phyloP scores from a whole-genome alignment of 2,329 filamentous ascomycete genomes.

The Myriosclerotinia curreyana region DNA sequence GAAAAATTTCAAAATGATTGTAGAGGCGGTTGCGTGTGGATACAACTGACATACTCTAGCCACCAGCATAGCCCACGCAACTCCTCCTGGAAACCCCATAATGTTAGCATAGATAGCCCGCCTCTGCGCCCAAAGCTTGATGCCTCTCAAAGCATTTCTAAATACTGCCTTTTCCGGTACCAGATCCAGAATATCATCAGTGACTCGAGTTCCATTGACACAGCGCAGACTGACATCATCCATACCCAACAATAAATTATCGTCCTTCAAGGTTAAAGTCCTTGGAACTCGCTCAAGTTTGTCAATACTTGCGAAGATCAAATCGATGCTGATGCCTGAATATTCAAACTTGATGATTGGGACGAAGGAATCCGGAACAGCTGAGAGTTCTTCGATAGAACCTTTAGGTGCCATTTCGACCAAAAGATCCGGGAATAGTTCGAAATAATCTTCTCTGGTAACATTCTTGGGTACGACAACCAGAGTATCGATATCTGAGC shows the following conservation, averaged over 20 bases:
- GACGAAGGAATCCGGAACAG: slow-evolving; percentile 86
- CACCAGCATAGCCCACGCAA: slow-evolving; percentile 97
- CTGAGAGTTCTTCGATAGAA: slow-evolving; percentile 79
- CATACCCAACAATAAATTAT: slow-evolving; percentile 77
- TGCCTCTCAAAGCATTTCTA: slow-evolving; percentile 79
- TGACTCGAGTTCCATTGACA: slow-evolving; percentile 91
- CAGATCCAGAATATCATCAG: slow-evolving; percentile 82
- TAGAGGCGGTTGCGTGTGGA: slow-evolving; percentile 83
- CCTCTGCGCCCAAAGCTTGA: slow-evolving; percentile 94
- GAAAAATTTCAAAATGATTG: slow-evolving; percentile 93
- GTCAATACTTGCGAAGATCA: slow-evolving; percentile 79
- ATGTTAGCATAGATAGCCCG: slow-evolving; percentile 95
- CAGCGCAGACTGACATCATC: slow-evolving; percentile 85
- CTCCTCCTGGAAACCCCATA: slow-evolving; percentile 92
- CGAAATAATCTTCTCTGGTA: slow-evolving; percentile 85
- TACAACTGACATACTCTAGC: slow-evolving; percentile 95
- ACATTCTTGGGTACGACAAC: slow-evolving; percentile 90
- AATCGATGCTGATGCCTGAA: slow-evolving; percentile 85
- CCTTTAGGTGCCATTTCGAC: slow-evolving; percentile 70
- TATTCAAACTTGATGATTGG: slow-evolving; percentile 98
- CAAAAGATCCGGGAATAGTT: slow-evolving; percentile 78
- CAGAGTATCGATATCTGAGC: slow-evolving; percentile 96
- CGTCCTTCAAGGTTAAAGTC: slow-evolving; percentile 75
- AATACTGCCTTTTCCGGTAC: slow-evolving; percentile 91
- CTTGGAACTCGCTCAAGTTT: slow-evolving; percentile 68